Base-by-base conservation (phyloP, 306 rosid genomes). In the Vigna angularis region DNA sequence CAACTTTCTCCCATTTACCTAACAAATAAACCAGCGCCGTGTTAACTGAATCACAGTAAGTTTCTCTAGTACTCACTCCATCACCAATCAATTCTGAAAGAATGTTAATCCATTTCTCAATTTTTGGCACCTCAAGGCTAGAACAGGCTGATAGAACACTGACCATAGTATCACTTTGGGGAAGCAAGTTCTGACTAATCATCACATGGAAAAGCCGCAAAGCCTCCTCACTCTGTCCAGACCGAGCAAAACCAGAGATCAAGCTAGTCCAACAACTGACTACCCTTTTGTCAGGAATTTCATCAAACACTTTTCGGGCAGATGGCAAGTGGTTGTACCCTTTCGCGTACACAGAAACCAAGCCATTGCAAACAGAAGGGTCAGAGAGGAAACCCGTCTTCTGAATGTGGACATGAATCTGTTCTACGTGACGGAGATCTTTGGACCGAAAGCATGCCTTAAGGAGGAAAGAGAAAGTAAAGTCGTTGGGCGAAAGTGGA, bases 91-190 rank as follows among this genome's bases (percentile, higher is more conserved):
- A 36, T 18, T 79, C 66, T 30, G 68, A 67, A 30, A 88, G 75
- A 24, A 72, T 30, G 44, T 40, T 36, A 66, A 83, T 74, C 94
- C 92, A 90, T 76, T 83, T 74, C 83, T 86, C 89, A 88, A 77
- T 40, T 58, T 66, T 59, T 14, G 76, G 40, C 9, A 81, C 79
- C 70, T 85, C 76, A 70, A 90, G 84, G 79, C 78, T 86, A 18
- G 94, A 86, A 77, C 92, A 90, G 2, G 88, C 86, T 4, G 94
- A 88, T 47, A 90, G 81, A 69, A 90, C 88, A 79, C 87, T 81
- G 36, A 90, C 82, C 84, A 88, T 61, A 13, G 88, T 83, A 73
- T 85, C 90, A 71, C 78, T 86, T 22, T 83, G 82, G 3, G 88
- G 94, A 73, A 7, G 75, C 70, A 83, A 18, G 78, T 85, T 77